Percentiles rank a stretch among this genome's conserved stretches.
Conservation (phyloP, 1,284 basidiomycete genomes). For the Anthracocystis panici-leucophaei region DNA sequence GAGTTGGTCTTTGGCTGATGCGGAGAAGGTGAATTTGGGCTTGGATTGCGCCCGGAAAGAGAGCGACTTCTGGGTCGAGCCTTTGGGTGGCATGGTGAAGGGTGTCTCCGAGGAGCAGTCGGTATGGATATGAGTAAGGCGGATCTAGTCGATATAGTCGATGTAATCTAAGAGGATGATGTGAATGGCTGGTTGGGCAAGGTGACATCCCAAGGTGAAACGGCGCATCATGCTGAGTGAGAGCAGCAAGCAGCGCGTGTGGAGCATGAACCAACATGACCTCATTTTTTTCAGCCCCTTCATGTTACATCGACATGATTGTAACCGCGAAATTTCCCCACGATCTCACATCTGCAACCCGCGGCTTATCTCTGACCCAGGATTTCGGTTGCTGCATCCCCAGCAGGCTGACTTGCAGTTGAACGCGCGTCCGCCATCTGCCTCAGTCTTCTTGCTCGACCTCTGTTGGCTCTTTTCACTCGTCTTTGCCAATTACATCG, state of each 20-base stretch:
- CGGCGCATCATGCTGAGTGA: constrained; percentile 12
- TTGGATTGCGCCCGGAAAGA: constrained; percentile 46
- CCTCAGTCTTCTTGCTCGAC: not conserved
- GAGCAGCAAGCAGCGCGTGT: not conserved
- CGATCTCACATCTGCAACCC: not conserved
- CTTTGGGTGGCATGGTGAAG: constrained; percentile 32
- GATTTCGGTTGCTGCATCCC: not conserved
- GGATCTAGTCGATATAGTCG: not conserved
- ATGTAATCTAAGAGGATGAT: not conserved
- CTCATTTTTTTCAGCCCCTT: not conserved
- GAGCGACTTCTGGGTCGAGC: constrained; percentile 35
- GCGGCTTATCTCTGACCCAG: not conserved
- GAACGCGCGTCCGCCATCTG: not conserved
- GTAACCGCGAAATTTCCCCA: not conserved
- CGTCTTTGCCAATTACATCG: not conserved
- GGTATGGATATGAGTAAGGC: not conserved
- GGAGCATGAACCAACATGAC: constrained; percentile 27
- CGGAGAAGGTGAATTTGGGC: constrained; percentile 43
- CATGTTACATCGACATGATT: not conserved
- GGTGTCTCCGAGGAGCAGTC: not conserved
- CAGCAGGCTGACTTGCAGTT: not conserved
- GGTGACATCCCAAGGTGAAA: not conserved
- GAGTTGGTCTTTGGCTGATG: constrained; percentile 34
- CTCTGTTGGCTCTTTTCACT: no score
- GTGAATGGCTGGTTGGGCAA: constrained; percentile 1